Conservation (phyloP, 2,329 filamentous ascomycete genomes). For the Xylariaceae sp. region DNA sequence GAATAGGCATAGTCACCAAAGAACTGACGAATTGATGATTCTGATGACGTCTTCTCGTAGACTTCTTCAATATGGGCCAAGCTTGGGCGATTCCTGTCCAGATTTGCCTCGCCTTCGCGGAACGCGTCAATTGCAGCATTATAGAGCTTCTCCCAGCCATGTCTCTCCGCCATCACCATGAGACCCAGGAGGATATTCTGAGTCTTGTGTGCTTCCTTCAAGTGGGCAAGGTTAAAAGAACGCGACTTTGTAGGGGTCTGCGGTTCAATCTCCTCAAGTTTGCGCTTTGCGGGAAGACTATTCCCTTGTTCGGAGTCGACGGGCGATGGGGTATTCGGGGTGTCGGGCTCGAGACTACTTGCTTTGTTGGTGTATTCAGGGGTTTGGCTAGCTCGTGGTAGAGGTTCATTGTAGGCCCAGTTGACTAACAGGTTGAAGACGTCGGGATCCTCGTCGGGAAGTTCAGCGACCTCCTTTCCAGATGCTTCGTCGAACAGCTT, state of each 20-base stretch:
- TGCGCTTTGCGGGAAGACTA: too few relatives aligned
- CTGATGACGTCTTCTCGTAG: neutral
- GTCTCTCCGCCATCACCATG: constrained; percentile 8
- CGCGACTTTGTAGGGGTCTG: too few relatives aligned
- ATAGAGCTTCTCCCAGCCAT: constrained; percentile 7
- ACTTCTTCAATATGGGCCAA: neutral
- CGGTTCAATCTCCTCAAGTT: neutral
- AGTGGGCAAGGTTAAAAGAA: too few relatives aligned
- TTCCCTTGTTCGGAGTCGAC: too few relatives aligned
- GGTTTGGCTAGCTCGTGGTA: neutral
- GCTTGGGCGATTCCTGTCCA: neutral
- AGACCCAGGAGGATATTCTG: constrained; percentile 10
- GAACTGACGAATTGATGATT: constrained; percentile 1
- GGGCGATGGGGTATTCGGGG: too few relatives aligned
- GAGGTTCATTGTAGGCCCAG: constrained; percentile 3
- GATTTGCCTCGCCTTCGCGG: constrained; percentile 2
- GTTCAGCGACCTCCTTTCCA: neutral
- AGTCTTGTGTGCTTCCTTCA: neutral
- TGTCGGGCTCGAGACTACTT: neutral
- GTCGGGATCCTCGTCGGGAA: neutral
- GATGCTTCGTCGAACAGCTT: neutral
- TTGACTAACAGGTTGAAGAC: constrained; percentile 3
- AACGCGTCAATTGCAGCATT: constrained; percentile 17
- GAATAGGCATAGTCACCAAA: constrained; percentile 5
- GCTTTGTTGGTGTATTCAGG: neutral